Percentiles rank a stretch among this genome's conserved stretches.
Evolutionary conservation across 306 rosid genomes (phyloP).

Genomic region (Pterocarpus santalinus): DNA sequence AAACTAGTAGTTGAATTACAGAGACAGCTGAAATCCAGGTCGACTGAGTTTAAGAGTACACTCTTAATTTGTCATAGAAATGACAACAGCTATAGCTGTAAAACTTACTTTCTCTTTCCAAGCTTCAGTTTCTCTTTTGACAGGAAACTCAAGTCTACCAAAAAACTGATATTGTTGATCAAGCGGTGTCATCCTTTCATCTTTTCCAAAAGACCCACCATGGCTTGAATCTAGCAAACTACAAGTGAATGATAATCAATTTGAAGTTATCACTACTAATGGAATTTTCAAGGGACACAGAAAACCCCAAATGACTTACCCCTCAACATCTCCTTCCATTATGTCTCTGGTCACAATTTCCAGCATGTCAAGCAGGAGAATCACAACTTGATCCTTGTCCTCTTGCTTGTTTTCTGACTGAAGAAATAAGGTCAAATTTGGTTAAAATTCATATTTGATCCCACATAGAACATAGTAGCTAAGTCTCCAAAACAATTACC

Average conservation of each 20-base stretch:
- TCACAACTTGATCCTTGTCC: conserved; percentile 84
- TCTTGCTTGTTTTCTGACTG: conserved; percentile 72
- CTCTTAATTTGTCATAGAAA: background rate
- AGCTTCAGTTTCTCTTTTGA: conserved; percentile 70
- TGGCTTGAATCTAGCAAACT: conserved; percentile 88
- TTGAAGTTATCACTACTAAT: conserved; percentile 21
- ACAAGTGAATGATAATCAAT: conserved; percentile 43
- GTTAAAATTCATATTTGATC: conserved; percentile 35
- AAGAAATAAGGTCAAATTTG: conserved; percentile 35
- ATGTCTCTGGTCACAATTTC: conserved; percentile 96
- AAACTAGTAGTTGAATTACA: conserved; percentile 24
- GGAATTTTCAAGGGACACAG: conserved; percentile 31
- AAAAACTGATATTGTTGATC: conserved; percentile 73
- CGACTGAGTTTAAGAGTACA: conserved; percentile 1
- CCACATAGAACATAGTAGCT: conserved; percentile 34
- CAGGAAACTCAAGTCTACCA: conserved; percentile 72
- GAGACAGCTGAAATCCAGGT: conserved; percentile 24
- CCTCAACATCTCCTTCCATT: conserved; percentile 78
- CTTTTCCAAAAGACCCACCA: conserved; percentile 69
- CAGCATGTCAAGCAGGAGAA: conserved; percentile 92
- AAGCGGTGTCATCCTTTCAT: conserved; percentile 75
- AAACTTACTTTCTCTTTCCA: conserved; percentile 89
- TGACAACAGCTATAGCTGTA: background rate
- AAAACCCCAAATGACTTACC: conserved; percentile 55
- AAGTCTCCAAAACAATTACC: conserved; percentile 65